These are phyloP conservation scores for Metschnikowia gelsemii DNA, from an alignment of 805 yeast genomes.

Conservation along the genomic window DNA sequence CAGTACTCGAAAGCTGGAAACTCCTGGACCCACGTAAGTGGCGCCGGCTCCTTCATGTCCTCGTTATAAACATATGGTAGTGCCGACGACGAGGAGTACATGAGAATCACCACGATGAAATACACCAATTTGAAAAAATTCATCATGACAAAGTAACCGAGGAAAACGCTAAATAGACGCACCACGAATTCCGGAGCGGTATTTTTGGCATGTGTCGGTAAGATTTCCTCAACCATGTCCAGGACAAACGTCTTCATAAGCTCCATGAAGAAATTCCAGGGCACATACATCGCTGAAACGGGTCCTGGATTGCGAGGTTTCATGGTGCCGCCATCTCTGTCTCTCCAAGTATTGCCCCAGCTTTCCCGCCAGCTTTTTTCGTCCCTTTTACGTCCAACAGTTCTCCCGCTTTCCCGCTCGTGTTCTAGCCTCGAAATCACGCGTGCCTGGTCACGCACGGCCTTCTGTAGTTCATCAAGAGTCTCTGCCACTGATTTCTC, in stretches of 20 bases:
- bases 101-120: constrained; percentile 5
- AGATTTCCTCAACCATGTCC: constrained; percentile 7
- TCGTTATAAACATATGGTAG: constrained; percentile 1
- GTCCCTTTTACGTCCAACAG: too few species aligned
- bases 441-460: constrained; percentile 8
- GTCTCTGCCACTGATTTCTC: constrained; percentile 3
- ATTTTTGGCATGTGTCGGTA: background rate
- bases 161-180: constrained; percentile 3
- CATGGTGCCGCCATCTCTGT: background rate
- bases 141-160: constrained; percentile 7
- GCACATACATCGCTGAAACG: constrained; percentile 1
- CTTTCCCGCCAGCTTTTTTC: background rate
- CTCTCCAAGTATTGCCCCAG: background rate
- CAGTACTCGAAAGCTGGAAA: constrained; percentile 20
- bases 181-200: constrained; percentile 4
- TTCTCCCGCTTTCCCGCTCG: constrained; percentile 5
- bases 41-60: constrained; percentile 6
- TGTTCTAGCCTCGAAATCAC: constrained; percentile 7
- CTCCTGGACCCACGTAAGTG: constrained; percentile 16
- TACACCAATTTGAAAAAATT: constrained; percentile 14
- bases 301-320: constrained; percentile 2
- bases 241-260: constrained; percentile 1
- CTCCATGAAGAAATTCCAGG: constrained; percentile 9
- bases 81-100: constrained; percentile 1
- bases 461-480: constrained; percentile 7